Evolutionary conservation across 1,284 basidiomycete species (phyloP).

Genomic region (Exobasidium cylindrosporum): DNA sequence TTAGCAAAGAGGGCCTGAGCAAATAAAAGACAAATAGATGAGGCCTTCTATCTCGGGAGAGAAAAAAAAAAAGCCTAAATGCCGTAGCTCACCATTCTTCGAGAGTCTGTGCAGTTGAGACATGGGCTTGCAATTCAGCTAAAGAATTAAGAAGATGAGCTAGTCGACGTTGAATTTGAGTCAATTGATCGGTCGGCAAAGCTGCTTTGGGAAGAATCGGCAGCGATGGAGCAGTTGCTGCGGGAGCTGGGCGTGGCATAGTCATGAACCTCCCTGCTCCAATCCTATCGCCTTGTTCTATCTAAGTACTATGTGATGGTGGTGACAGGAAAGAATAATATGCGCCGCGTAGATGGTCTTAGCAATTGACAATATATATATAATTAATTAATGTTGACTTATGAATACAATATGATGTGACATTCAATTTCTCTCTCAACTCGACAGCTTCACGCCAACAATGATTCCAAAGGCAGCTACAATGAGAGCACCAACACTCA

Average conservation of each 20-base stretch:
- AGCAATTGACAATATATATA: background rate
- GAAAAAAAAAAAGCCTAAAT: background rate
- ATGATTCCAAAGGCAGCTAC: constrained; percentile 32
- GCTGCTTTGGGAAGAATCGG: background rate
- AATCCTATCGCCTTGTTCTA: too few species aligned
- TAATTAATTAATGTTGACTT: background rate
- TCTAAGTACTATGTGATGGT: background rate
- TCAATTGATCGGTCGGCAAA: constrained; percentile 4
- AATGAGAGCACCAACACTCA: constrained; percentile 29
- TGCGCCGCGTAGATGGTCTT: too few species aligned
- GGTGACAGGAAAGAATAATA: too few species aligned
- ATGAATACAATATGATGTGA: background rate
- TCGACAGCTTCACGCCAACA: constrained; percentile 16
- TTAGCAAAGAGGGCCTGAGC: constrained; percentile 15
- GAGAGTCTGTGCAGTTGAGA: background rate
- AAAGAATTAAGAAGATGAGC: constrained; percentile 8
- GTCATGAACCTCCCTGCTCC: too few species aligned
- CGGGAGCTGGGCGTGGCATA: background rate
- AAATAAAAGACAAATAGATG: background rate
- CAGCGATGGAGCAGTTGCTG: background rate
- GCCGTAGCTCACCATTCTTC: constrained; percentile 13
- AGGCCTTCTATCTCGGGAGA: background rate
- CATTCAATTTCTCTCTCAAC: background rate
- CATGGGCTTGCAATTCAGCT: constrained; percentile 4
- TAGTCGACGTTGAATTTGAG: constrained; percentile 7